Base-by-base conservation (phyloP, 345 rosid species). In the Gossypium anomalum region DNA sequence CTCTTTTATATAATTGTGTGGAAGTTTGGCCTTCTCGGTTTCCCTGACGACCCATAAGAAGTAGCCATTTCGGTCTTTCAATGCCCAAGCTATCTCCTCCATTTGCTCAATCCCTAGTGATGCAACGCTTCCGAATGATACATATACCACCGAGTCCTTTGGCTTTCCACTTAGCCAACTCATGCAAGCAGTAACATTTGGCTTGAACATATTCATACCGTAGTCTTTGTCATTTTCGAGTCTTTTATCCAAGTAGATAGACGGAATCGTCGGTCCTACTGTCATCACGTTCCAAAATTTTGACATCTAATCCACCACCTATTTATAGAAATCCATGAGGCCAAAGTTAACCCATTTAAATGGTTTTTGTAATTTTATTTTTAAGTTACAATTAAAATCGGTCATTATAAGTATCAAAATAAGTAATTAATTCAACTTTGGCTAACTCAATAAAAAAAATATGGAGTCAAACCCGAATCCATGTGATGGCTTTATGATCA, bases 21-120 rank as follows among this genome's bases (percentile, higher is more conserved):
- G 92, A 59, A 87, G 76, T 52, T 84, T 87, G 65, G 55, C n/a
- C 71, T 73, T 60, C 75, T 89, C 89, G 0, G 87, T 68, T 51
- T 83, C 89, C 70, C 92, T 76, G 10, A 84, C 89, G 1, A 85
- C 87, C 92, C 93, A 89, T 55, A 87, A 65, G 83, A 89, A 87
- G 38, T 65, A 44, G 62, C 25, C 71, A 44, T 81, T 75, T 64
- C 82, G 79, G 5, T 64, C 72, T 66, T 51, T 81, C 38, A 86
- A 74, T 23, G 85, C 87, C 60, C 65, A n/a, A 11, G 86, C 88
- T 27, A 80, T 29, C 79, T 89, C 90, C 34, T 68, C 84, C 86
- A 86, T 87, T 72, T 89, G 93, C 58, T 82, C 82, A 25, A 76
- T 83, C 51, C 76, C 83, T 23, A 79, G 74, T 9, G 77, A 56